Percentiles rank a stretch among this genome's conserved stretches.
Conservation (phyloP, 148 eudicot species). For the Euryodendron excelsum region DNA sequence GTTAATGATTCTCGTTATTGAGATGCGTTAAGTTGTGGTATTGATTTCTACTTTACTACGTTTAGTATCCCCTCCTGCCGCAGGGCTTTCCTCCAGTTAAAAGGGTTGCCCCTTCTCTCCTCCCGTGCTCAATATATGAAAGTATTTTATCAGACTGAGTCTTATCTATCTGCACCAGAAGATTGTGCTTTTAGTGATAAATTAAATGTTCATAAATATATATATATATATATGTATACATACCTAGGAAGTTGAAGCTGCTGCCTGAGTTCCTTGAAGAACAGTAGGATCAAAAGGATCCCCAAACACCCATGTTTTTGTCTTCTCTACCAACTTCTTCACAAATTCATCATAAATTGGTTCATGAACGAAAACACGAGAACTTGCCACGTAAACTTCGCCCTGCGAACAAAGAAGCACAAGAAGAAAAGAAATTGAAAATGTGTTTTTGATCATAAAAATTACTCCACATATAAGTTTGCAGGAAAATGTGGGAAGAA, state of each 20-base stretch:
- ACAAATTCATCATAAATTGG: conserved; percentile 66
- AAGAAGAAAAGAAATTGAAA: no score
- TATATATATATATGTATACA: no score
- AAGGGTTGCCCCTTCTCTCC: conserved; percentile 29
- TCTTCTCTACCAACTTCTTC: conserved; percentile 47
- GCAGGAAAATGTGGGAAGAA: no score
- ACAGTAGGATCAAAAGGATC: conserved; percentile 71
- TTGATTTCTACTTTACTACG: no score
- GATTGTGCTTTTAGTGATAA: no score
- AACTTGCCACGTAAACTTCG: conserved; percentile 71
- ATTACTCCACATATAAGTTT: background rate
- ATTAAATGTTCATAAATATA: no score
- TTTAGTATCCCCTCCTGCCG: conserved; percentile 32
- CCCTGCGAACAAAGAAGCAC: conserved; percentile 56
- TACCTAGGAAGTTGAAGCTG: no score
- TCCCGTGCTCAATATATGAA: conserved; percentile 35
- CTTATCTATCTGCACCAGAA: conserved; percentile 26
- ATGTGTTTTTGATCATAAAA: background rate
- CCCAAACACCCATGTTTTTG: conserved; percentile 72
- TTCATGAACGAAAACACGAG: conserved; percentile 81
- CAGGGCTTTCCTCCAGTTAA: conserved; percentile 27
- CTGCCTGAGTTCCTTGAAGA: conserved; percentile 88
- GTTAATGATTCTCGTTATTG: no score
- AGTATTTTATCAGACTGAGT: conserved; percentile 25
- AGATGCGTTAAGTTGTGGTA: no score